These are phyloP conservation scores for Citrus mangshanensis DNA, from an alignment of 345 rosid genomes.

Conservation along the genomic window DNA sequence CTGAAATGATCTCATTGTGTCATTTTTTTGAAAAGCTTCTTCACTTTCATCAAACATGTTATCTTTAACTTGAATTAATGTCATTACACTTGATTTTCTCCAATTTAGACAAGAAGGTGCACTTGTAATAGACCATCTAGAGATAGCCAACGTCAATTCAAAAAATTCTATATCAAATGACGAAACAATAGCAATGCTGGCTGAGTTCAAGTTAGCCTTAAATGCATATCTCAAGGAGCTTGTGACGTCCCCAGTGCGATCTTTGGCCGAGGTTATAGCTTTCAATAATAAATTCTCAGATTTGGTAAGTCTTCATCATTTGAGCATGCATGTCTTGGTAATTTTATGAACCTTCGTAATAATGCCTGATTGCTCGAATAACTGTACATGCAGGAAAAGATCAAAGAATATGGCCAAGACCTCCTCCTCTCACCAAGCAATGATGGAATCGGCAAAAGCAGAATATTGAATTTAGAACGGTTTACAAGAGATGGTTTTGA, in stretches of 20 bases:
- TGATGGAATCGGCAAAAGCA: conserved; percentile 22
- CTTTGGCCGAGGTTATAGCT: conserved; percentile 33
- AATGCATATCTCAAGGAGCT: conserved; percentile 25
- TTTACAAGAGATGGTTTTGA: conserved; percentile 21
- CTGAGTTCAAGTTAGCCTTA: conserved; percentile 34
- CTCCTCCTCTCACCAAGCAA: conserved; percentile 16
- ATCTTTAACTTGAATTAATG: neutral
- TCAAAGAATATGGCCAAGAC: conserved; percentile 28
- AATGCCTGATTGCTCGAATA: neutral
- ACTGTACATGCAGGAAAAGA: conserved; percentile 28
- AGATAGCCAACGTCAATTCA: conserved; percentile 3
- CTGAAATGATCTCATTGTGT: no score
- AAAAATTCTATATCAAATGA: neutral
- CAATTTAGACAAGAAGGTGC: conserved; percentile 33
- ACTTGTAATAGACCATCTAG: conserved; percentile 24
- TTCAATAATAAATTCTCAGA: conserved; percentile 29
- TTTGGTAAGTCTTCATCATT: conserved; percentile 13
- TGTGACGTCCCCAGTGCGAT: conserved; percentile 35
- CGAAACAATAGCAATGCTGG: conserved; percentile 14
- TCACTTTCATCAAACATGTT: no score
- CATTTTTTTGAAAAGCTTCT: no score
- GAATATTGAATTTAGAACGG: conserved; percentile 6
- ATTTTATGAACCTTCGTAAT: neutral
- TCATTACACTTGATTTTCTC: neutral
- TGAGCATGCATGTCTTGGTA: neutral